Evolutionary conservation across 179 eudicot species (phyloP), one percentile per base, ranked within the genome.

Genomic region (Corrigiola litoralis): DNA sequence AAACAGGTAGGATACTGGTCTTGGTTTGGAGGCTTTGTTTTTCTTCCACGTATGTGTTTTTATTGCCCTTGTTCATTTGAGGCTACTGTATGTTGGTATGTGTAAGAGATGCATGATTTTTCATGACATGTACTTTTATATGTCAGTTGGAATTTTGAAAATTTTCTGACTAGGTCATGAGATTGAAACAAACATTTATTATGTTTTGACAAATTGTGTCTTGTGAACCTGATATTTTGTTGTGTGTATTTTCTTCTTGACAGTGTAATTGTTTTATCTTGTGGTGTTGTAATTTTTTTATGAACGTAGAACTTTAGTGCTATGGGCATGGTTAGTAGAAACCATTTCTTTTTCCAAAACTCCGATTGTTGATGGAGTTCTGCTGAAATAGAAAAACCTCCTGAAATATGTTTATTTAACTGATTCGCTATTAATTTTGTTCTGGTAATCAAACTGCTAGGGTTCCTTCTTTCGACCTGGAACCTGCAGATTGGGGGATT

Each of bases 1-100:
- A 81, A 80, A 67, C 98, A 92, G 98, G 96, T 89, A 58, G 53
- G 11, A 18, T 37, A 7, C 23, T 62, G 65, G 28, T 42, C 16
- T 6, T 61, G 17, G 0, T 10, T 6, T 61, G 17, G 0, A 40
- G 24, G 21, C 24, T 48, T 55, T 40, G 5, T 20, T 32, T 60
- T 62, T 48, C 20, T 31, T 44, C 7, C 21, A 7, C 32, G 36
- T 58, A n/a, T n/a, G n/a, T n/a, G n/a, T 23, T 28, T 70, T 47
- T 52, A 28, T 49, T 55, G 8, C 28, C 5, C 37, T 23, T 29
- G 29, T 70, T 42, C 10, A 28, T 13, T 6, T 27, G 33, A 41
- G 32, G 37, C 18, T 21, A 0, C n/a, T 66, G 29, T 40, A 29
- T 6, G 4, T 2, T 25, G 48, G 24, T 11, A 37, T 50, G 31